phyloP scores from a whole-genome alignment of 805 yeast genomes.

The Wickerhamomyces silvicola region DNA sequence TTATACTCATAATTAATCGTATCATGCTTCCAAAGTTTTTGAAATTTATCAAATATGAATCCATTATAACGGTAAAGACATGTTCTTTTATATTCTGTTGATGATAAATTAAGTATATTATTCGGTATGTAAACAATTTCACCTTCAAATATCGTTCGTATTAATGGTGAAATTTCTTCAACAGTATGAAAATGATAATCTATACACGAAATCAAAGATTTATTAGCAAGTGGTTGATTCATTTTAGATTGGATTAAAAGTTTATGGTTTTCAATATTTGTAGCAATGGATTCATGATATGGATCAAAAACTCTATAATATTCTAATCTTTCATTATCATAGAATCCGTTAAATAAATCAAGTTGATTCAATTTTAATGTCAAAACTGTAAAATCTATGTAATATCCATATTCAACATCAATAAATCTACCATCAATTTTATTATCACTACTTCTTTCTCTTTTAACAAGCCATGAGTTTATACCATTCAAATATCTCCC shows the following conservation, averaged over 20 bases:
- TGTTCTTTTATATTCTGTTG: conserved; percentile 37
- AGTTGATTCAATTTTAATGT: conserved; percentile 2
- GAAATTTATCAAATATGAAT: conserved; percentile 30
- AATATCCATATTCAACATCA: conserved; percentile 62
- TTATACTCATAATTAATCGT: conserved; percentile 14
- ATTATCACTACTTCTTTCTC: conserved; percentile 48
- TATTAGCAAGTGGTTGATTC: neutral
- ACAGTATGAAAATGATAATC: conserved; percentile 49
- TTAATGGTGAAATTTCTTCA: conserved; percentile 44
- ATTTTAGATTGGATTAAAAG: neutral
- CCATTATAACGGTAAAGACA: conserved; percentile 33
- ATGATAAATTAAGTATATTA: conserved; percentile 33
- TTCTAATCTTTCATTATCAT: conserved; percentile 2
- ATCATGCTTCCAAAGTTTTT: conserved; percentile 14
- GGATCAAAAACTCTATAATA: conserved; percentile 8
- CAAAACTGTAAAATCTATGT: conserved; percentile 58
- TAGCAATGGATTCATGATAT: conserved; percentile 6
- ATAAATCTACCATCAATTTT: conserved; percentile 68
- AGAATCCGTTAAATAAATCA: neutral
- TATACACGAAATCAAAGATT: conserved; percentile 36
- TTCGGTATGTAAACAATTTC: conserved; percentile 51
- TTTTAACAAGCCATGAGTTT: conserved; percentile 38
- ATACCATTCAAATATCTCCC: conserved; percentile 49
- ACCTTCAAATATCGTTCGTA: conserved; percentile 51
- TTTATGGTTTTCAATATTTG: conserved; percentile 3